Conservation (phyloP, 2,329 filamentous ascomycete genomes). For the Colletotrichum falcatum region DNA sequence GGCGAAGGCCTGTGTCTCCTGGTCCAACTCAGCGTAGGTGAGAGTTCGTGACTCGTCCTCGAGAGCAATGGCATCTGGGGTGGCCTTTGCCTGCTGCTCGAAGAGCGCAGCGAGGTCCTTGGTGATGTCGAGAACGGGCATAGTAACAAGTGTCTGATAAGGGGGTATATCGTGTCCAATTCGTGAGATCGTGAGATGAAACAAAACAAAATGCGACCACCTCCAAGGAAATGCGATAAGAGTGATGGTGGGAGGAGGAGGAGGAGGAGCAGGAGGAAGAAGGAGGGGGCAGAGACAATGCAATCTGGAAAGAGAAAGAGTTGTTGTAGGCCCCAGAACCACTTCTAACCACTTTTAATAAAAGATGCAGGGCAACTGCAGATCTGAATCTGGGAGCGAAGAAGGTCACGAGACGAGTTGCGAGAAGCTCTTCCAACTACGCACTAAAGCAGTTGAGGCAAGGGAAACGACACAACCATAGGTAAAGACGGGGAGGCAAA, state of each 20-base stretch:
- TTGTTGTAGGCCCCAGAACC: conserved; percentile 5
- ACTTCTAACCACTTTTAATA: conserved; percentile 23
- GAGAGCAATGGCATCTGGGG: conserved; percentile 76
- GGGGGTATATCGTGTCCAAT: conserved; percentile 17
- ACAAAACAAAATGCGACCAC: not conserved
- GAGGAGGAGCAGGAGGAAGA: too few relatives aligned
- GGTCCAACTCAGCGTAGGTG: conserved; percentile 80
- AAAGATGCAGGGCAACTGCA: conserved; percentile 21
- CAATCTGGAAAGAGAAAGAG: not conserved
- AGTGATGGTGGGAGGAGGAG: not conserved
- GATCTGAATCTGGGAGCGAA: conserved; percentile 32
- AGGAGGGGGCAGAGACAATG: too few relatives aligned
- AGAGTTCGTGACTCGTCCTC: conserved; percentile 76
- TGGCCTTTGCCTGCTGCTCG: conserved; percentile 73
- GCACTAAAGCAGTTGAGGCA: conserved; percentile 16
- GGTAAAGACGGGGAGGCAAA: conserved; percentile 10
- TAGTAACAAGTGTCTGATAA: conserved; percentile 49
- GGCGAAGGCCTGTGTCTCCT: conserved; percentile 74
- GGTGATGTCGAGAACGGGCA: conserved; percentile 75
- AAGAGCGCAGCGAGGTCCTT: conserved; percentile 82
- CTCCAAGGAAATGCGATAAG: conserved; percentile 3
- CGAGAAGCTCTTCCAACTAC: conserved; percentile 33
- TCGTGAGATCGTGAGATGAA: conserved; percentile 2
- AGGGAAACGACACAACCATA: conserved; percentile 16
- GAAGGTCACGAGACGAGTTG: conserved; percentile 40